Conservation (phyloP, 306 rosid species). For the Arachis stenosperma region DNA sequence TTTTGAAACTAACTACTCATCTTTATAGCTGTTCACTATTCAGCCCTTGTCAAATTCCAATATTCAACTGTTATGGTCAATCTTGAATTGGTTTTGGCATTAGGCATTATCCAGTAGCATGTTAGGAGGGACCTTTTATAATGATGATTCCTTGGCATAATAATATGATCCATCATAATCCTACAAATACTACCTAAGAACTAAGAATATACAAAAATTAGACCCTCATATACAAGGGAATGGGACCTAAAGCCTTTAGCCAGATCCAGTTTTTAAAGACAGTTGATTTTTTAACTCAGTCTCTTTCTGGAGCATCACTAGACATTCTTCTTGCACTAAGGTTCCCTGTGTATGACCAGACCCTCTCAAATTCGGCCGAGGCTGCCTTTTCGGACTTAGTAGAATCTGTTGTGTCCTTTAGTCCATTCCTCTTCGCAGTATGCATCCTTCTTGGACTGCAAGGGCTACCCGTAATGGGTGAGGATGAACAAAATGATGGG, state of each 20-base stretch:
- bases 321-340: conserved; percentile 72
- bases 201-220: conserved; percentile 52
- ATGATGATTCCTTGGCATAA: conserved; percentile 40
- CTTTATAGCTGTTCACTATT: no score
- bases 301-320: conserved; percentile 81
- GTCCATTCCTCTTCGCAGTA: conserved; percentile 45
- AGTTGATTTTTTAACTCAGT: conserved; percentile 41
- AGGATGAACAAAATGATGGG: conserved; percentile 78
- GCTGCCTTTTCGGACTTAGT: conserved; percentile 54
- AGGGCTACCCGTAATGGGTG: conserved; percentile 76
- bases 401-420: conserved; percentile 40
- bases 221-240: conserved; percentile 42
- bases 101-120: conserved; percentile 17
- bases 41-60: no score
- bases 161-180: conserved; percentile 38
- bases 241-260: conserved; percentile 30
- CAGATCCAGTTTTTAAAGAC: conserved; percentile 35
- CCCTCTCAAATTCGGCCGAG: conserved; percentile 61
- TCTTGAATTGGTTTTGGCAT: conserved; percentile 22
- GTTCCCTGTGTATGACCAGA: conserved; percentile 83
- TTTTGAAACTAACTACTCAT: background rate
- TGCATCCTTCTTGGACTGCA: conserved; percentile 73
- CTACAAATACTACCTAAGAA: conserved; percentile 55
- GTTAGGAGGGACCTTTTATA: conserved; percentile 23
- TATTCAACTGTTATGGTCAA: no score